Evolutionary conservation across 441 rosid species (phyloP).

Genomic region (California macrophylla): DNA sequence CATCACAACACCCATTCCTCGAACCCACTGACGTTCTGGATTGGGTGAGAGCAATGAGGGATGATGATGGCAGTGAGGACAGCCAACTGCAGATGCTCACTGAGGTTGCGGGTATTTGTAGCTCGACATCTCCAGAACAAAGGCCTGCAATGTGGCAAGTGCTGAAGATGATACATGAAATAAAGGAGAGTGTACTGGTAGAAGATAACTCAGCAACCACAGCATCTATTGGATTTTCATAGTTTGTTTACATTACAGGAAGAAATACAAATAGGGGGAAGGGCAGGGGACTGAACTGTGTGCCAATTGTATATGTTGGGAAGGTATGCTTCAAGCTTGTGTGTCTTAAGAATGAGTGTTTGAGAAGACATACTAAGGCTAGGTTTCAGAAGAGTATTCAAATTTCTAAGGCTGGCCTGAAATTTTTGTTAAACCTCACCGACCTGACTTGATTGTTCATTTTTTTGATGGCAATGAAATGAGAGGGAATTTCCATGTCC

Average conservation of each 20-base stretch:
- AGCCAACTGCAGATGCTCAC: conserved; percentile 61
- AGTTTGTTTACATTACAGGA: conserved; percentile 3
- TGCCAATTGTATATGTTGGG: background rate
- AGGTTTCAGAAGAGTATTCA: background rate
- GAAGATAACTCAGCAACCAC: conserved; percentile 32
- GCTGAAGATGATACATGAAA: conserved; percentile 70
- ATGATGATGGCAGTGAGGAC: conserved; percentile 41
- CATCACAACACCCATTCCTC: conserved; percentile 56
- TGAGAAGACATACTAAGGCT: background rate
- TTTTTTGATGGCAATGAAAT: background rate
- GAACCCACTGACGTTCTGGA: conserved; percentile 42
- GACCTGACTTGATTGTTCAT: background rate
- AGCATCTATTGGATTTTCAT: conserved; percentile 22
- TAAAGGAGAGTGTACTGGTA: conserved; percentile 47
- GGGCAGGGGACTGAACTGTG: background rate
- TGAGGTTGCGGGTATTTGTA: conserved; percentile 60
- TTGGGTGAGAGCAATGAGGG: conserved; percentile 62
- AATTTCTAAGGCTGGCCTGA: background rate
- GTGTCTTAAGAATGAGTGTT: background rate
- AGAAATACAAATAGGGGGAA: background rate
- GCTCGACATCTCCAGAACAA: conserved; percentile 64
- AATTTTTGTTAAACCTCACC: background rate
- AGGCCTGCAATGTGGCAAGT: conserved; percentile 79
- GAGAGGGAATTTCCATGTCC: background rate
- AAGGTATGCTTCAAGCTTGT: background rate